Conservation (phyloP, 75 land plant genomes). For the Adiantum capillusveneris region DNA sequence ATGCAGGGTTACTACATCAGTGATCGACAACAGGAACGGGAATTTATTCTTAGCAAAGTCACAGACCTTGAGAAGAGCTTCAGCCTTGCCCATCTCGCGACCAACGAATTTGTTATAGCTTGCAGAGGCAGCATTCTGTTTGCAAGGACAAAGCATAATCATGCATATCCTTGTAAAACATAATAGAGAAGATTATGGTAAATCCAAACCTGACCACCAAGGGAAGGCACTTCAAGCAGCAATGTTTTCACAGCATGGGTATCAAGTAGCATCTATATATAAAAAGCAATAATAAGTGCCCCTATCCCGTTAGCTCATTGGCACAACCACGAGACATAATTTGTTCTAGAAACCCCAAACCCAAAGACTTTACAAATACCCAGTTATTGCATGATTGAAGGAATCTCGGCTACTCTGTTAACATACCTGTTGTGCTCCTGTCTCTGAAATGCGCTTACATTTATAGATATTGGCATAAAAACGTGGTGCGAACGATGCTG, state of each 20-base stretch:
- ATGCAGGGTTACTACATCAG: too few relatives aligned
- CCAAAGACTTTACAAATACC: too few relatives aligned
- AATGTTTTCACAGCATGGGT: conserved; percentile 97
- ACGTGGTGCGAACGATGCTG: conserved; percentile 96
- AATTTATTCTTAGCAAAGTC: too few relatives aligned
- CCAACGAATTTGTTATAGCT: conserved; percentile 89
- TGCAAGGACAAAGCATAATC: not conserved
- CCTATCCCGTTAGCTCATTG: too few relatives aligned
- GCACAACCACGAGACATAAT: too few relatives aligned
- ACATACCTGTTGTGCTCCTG: conserved; percentile 95
- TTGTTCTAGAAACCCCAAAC: too few relatives aligned
- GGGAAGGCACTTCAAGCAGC: conserved; percentile 83
- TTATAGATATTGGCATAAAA: conserved; percentile 87
- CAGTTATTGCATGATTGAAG: too few relatives aligned
- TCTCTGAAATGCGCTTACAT: conserved; percentile 97
- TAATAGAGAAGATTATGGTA: conserved; percentile 1
- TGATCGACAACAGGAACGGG: too few relatives aligned
- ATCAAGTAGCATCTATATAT: conserved; percentile 83
- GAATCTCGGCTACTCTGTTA: too few relatives aligned
- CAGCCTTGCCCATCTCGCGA: conserved; percentile 99
- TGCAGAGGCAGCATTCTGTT: conserved; percentile 64
- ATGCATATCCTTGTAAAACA: not conserved
- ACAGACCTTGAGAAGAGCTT: conserved; percentile 91
- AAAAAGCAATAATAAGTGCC: not conserved
- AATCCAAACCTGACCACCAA: conserved; percentile 74